Evolutionary conservation across 139 green algal genomes (phyloP).

Genomic region (Dunaliella sp.): DNA sequence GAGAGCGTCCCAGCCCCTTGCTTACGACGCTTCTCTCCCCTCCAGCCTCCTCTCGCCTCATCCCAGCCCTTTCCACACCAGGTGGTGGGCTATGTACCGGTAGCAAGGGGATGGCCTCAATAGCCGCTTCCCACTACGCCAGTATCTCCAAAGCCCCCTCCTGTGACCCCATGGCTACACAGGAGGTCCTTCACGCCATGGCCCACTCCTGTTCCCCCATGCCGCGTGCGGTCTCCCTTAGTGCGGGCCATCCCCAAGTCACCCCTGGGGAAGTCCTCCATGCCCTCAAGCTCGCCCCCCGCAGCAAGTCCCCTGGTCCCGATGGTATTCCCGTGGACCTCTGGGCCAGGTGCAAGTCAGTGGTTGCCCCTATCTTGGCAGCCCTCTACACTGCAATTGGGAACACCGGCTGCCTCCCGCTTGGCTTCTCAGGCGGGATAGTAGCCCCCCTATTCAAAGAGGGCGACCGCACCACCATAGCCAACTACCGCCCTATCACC

Average conservation of each 20-base stretch:
- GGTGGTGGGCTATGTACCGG: neutral
- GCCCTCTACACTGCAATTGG: neutral
- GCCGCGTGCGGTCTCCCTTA: too few species aligned
- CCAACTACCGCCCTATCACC: slow-evolving; percentile 41
- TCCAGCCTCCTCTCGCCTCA: neutral
- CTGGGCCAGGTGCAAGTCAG: neutral
- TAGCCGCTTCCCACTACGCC: neutral
- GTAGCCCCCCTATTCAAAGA: neutral
- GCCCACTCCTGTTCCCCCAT: neutral
- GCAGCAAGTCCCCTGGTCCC: neutral
- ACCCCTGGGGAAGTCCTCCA: neutral
- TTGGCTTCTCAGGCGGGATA: neutral
- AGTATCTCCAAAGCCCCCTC: neutral
- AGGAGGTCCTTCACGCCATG: neutral
- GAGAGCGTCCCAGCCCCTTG: neutral
- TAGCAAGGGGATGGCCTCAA: neutral
- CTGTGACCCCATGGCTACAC: neutral
- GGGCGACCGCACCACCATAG: neutral
- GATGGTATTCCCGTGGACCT: neutral
- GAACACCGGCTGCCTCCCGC: neutral
- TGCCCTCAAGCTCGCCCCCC: neutral
- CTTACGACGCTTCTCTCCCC: neutral
- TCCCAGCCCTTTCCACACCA: neutral
- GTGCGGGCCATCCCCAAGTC: neutral
- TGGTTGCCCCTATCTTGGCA: neutral